Evolutionary conservation across 1,284 basidiomycete species (phyloP).

Genomic region (Schizophyllum commune): DNA sequence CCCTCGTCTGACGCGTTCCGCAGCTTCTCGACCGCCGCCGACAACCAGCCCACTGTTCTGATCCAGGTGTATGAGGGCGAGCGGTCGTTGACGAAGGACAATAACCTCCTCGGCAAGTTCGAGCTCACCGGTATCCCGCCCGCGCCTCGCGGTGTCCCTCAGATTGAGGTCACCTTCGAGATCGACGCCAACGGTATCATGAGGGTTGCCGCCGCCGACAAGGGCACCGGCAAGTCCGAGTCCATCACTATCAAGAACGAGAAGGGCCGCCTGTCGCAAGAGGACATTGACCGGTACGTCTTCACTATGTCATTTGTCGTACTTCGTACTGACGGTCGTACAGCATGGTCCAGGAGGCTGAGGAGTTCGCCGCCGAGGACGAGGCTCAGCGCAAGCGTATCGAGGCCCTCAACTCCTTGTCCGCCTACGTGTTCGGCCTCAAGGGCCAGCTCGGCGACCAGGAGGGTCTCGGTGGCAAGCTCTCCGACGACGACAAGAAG

Average conservation of each 20-base stretch:
- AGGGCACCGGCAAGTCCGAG: slow-evolving; percentile 87
- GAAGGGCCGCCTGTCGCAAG: slow-evolving; percentile 76
- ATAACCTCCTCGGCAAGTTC: slow-evolving; percentile 96
- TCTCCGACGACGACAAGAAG: slow-evolving; percentile 86
- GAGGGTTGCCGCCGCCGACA: slow-evolving; percentile 83
- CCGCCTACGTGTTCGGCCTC: slow-evolving; percentile 74
- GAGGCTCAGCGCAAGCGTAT: slow-evolving; percentile 84
- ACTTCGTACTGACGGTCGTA: background rate
- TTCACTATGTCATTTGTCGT: slow-evolving; percentile 75
- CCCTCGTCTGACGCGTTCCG: slow-evolving; percentile 1
- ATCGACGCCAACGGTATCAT: slow-evolving; percentile 92
- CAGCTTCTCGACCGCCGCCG: slow-evolving; percentile 94
- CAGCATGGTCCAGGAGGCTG: background rate
- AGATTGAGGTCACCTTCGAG: slow-evolving; percentile 93
- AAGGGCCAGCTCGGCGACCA: slow-evolving; percentile 83
- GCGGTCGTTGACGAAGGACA: slow-evolving; percentile 94
- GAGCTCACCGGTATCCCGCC: slow-evolving; percentile 91
- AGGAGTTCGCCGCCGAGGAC: slow-evolving; percentile 52
- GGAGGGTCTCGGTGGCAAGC: slow-evolving; percentile 87
- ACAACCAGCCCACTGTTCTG: slow-evolving; percentile 88
- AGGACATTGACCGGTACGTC: slow-evolving; percentile 92
- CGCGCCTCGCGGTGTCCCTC: slow-evolving; percentile 91
- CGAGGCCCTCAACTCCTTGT: slow-evolving; percentile 77
- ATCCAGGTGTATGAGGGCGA: slow-evolving; percentile 95
- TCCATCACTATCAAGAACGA: slow-evolving; percentile 86